Conservation (phyloP, 768 basidiomycete genomes). For the Hortiboletus campestris region DNA sequence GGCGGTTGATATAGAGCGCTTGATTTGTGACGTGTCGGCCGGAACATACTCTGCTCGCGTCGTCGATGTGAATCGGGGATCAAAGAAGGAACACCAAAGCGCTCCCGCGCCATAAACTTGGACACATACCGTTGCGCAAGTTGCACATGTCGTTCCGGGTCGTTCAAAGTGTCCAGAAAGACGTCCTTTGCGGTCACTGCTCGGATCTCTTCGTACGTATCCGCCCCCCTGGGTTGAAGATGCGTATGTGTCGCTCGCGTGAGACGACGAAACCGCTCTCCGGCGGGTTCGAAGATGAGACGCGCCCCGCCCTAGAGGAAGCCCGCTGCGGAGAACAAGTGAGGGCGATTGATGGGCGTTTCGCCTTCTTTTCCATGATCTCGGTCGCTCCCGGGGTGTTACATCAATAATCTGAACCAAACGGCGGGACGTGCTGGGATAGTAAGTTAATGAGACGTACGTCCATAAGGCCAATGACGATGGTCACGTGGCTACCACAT, state of each 20-base stretch:
- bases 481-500: constrained; percentile 35
- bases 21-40: constrained; percentile 46
- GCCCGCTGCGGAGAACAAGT: constrained; percentile 49
- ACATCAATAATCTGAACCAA: constrained; percentile 13
- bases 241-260: constrained; percentile 51
- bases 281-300: constrained; percentile 45
- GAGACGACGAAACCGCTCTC: constrained; percentile 57
- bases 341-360: constrained; percentile 47
- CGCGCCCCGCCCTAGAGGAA: constrained; percentile 56
- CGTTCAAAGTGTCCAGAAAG: constrained; percentile 19
- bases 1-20: constrained; percentile 59
- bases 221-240: constrained; percentile 47
- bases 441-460: neutral
- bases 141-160: constrained; percentile 9
- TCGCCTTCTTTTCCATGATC: constrained; percentile 62
- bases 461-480: constrained; percentile 20
- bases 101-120: neutral
- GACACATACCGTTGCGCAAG: constrained; percentile 17
- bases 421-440: neutral
- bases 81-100: neutral
- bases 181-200: constrained; percentile 27
- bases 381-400: constrained; percentile 45
- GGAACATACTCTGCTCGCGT: constrained; percentile 48
- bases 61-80: neutral
- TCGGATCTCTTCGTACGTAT: constrained; percentile 45